Percentiles rank a stretch among this genome's conserved stretches.
Conservation (phyloP, 768 basidiomycete species). For the Porphyrellus cyaneotinctus region DNA sequence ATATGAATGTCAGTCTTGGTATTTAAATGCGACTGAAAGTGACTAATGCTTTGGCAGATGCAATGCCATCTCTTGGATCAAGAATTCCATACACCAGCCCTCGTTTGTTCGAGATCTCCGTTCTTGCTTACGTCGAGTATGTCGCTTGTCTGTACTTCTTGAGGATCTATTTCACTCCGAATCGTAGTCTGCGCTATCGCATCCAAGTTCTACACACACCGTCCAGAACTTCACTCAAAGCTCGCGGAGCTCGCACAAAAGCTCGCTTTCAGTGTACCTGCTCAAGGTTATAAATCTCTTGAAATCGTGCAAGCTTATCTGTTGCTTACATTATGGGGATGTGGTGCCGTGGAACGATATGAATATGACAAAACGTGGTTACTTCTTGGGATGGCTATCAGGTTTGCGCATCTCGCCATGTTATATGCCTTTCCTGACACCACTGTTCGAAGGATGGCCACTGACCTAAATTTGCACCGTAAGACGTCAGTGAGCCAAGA, state of each 20-base stretch:
- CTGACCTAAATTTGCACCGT: conserved; percentile 91
- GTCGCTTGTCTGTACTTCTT: conserved; percentile 27
- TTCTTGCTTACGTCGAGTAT: conserved; percentile 90
- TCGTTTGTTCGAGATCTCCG: conserved; percentile 91
- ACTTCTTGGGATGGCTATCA: conserved; percentile 79
- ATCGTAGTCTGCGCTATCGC: conserved; percentile 88
- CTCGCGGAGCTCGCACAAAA: conserved; percentile 82
- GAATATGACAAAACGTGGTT: conserved; percentile 97
- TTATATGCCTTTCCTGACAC: conserved; percentile 8
- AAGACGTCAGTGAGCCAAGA: conserved; percentile 66
- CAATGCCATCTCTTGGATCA: conserved; percentile 80
- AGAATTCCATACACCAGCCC: conserved; percentile 88
- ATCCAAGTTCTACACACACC: conserved; percentile 79
- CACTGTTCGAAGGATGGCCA: conserved; percentile 68
- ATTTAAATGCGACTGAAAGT: not conserved
- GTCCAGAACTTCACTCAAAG: conserved; percentile 76
- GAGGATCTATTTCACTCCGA: not conserved
- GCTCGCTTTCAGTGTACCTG: conserved; percentile 84
- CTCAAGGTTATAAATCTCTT: conserved; percentile 85
- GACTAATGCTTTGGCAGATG: conserved; percentile 42
- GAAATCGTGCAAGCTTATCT: conserved; percentile 96
- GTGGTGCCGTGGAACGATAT: conserved; percentile 92
- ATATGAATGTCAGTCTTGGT: conserved; percentile 57
- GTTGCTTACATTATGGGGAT: conserved; percentile 83
- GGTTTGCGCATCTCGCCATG: conserved; percentile 40